Base-by-base conservation (phyloP, 768 basidiomycete species). In the Tulasnella sp. region DNA sequence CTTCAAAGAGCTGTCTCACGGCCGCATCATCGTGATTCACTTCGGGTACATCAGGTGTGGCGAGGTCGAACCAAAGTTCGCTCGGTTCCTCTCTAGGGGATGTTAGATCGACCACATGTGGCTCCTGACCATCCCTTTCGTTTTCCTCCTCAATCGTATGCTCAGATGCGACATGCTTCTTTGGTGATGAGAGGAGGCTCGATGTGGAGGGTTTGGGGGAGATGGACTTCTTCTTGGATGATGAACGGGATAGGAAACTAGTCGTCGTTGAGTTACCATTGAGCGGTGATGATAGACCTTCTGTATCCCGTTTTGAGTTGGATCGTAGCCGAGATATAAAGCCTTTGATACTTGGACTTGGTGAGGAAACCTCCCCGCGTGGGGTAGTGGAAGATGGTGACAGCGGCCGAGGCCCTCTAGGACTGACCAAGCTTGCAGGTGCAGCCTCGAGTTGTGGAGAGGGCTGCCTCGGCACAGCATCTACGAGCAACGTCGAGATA, bases 301-400 rank as follows among this genome's bases (percentile, higher is more conserved):
- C 19, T 11, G 47, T 29, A 23, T 59, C 58, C 1, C 47, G 44
- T 21, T 59, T 59, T 13, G 58, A 59, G 24, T 59, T 59, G 5
- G 38, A 43, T 27, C 60, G 60, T 13, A 90, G 86, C 29, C 85
- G 81, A 27, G 86, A 80, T 80, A 91, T 88, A 70, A 91, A 84
- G 13, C 87, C 84, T 69, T 81, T 86, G 24, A 90, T 67, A 79
- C 21, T 84, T 81, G 85, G 79, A 64, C 85, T 82, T n/a, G 85
- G 84, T 61, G 78, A 80, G 1, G 80, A 70, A 29, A 79, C 69
- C 7, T 30, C 54, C n/a, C 45, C 38, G 17, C 21, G 34, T 17
- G 54, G 38, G 30, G 54, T 30, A 17, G 42, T 21, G 2, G 54
- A n/a, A 34, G 47, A 21, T 10, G 29, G 41, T 2, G 55, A 43